phyloP scores from a whole-genome alignment of 2,329 filamentous ascomycete genomes.

The Exophiala bonariae region DNA sequence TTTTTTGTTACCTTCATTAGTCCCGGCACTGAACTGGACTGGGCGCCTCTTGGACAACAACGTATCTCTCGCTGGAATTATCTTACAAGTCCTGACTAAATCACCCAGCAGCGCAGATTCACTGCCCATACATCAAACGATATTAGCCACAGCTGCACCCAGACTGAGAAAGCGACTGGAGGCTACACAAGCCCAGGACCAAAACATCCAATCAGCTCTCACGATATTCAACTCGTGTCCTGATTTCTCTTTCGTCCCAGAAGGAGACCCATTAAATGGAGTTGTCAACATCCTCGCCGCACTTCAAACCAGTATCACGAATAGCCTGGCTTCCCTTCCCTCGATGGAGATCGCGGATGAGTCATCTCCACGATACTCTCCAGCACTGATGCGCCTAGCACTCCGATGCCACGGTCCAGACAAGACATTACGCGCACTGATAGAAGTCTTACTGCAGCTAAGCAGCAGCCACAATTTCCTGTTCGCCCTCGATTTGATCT shows the following conservation, averaged over 20 bases:
- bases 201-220: constrained; percentile 6
- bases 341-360: constrained; percentile 27
- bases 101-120: constrained; percentile 61
- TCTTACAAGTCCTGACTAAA: constrained; percentile 58
- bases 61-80: constrained; percentile 45
- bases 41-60: constrained; percentile 56
- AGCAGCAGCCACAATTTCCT: constrained; percentile 40
- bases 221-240: constrained; percentile 8
- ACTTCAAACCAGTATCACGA: constrained; percentile 16
- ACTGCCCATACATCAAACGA: constrained; percentile 60
- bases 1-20: constrained; percentile 62
- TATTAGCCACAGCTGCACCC: constrained; percentile 52
- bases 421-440: constrained; percentile 37
- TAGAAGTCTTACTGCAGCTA: constrained; percentile 46
- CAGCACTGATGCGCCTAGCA: constrained; percentile 31
- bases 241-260: constrained; percentile 13
- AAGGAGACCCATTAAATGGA: background rate
- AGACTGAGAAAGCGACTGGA: constrained; percentile 8
- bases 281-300: background rate
- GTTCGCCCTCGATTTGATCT: constrained; percentile 44
- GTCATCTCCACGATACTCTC: constrained; percentile 56
- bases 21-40: constrained; percentile 61
- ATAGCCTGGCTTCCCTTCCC: constrained; percentile 7
- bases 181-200: constrained; percentile 7
- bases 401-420: constrained; percentile 42